A percentile compares a stretch with the other conserved stretches of the same genome.
Conservation (phyloP, 805 yeast genomes). For the Lachancea nothofagi region DNA sequence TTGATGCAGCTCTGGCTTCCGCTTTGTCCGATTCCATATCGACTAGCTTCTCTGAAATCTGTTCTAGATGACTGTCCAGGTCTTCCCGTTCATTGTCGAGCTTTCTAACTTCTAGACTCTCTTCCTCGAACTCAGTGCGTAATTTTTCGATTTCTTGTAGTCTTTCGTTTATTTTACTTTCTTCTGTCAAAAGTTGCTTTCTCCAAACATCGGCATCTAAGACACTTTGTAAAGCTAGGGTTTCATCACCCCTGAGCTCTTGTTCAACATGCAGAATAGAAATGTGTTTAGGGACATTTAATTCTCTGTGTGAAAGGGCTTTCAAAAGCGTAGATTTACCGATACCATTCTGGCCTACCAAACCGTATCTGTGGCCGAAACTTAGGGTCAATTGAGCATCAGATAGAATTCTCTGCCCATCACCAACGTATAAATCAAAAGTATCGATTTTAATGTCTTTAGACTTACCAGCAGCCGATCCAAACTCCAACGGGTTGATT, state of each 20-base stretch:
- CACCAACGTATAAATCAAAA: constrained; percentile 92
- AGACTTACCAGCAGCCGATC: constrained; percentile 89
- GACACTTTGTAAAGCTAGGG: constrained; percentile 88
- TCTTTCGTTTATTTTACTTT: constrained; percentile 65
- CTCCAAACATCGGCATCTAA: constrained; percentile 99
- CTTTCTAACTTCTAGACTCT: constrained; percentile 64
- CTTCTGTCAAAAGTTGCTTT: constrained; percentile 77
- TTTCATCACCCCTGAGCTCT: constrained; percentile 92
- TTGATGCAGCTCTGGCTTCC: constrained; percentile 93
- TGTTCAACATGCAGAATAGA: constrained; percentile 96
- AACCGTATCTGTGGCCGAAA: constrained; percentile 91
- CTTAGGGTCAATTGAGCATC: constrained; percentile 84
- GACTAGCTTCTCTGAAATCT: constrained; percentile 70
- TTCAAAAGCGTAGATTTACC: constrained; percentile 93
- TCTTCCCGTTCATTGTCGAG: constrained; percentile 89
- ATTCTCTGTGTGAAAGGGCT: constrained; percentile 90
- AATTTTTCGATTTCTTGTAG: constrained; percentile 67
- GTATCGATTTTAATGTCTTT: constrained; percentile 91
- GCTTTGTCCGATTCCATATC: constrained; percentile 98
- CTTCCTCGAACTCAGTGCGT: constrained; percentile 68
- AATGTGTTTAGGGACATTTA: constrained; percentile 90
- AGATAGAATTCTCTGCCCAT: constrained; percentile 85
- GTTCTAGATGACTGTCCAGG: constrained; percentile 69
- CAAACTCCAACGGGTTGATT: constrained; percentile 90
- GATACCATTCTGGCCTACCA: constrained; percentile 98